Conservation (phyloP, 164 flowering plant genomes). For the Dillenia turbinata region DNA sequence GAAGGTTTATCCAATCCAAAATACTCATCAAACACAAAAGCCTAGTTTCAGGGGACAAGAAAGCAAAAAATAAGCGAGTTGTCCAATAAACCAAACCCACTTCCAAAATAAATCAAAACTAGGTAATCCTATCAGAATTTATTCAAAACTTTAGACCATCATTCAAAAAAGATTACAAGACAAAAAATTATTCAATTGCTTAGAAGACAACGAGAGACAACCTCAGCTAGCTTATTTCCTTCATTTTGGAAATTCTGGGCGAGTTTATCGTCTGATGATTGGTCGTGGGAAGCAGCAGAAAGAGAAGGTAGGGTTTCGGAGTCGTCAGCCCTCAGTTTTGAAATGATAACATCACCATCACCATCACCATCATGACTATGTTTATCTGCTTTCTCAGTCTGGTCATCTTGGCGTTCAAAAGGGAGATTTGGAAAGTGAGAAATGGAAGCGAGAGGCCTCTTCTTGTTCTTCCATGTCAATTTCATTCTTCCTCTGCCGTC, state of each 20-base stretch:
- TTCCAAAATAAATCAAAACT: no score
- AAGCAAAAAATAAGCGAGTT: not conserved
- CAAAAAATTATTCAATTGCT: no score
- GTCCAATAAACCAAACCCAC: no score
- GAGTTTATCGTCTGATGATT: slow-evolving; percentile 14
- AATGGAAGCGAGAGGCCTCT: slow-evolving; percentile 11
- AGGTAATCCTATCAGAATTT: not conserved
- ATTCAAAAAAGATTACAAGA: not conserved
- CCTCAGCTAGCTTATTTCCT: slow-evolving; percentile 64
- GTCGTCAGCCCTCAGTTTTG: not conserved
- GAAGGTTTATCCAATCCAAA: no score
- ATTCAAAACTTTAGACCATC: not conserved
- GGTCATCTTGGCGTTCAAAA: slow-evolving; percentile 18
- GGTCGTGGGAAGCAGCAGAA: slow-evolving; percentile 1
- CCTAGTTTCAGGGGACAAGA: not conserved
- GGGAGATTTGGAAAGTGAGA: slow-evolving; percentile 37
- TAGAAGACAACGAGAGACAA: slow-evolving; percentile 2
- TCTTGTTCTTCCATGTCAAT: slow-evolving; percentile 41
- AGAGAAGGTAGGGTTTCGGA: slow-evolving; percentile 10
- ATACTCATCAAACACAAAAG: not conserved
- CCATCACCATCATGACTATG: no score
- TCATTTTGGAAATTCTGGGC: slow-evolving; percentile 39
- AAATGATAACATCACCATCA: no score
- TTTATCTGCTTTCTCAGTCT: not conserved
- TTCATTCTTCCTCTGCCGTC: slow-evolving; percentile 25